Percentiles rank a stretch among this genome's conserved stretches.
phyloP scores from a whole-genome alignment of 2,329 filamentous ascomycete species.

The Hypoxylon sp. region DNA sequence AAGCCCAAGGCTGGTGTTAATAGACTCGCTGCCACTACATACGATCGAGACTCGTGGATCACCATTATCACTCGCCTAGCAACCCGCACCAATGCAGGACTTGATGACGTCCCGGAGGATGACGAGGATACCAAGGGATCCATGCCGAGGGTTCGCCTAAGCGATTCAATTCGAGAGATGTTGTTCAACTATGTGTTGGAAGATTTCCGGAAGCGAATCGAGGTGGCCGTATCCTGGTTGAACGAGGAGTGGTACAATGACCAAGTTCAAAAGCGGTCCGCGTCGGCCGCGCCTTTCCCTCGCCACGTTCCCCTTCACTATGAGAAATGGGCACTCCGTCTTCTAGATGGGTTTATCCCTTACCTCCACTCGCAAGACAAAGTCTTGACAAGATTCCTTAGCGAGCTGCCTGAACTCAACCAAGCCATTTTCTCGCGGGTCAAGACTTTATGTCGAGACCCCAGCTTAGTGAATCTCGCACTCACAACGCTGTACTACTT shows the following conservation, averaged over 20 bases:
- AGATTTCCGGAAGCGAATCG: slow-evolving; percentile 90
- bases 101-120: slow-evolving; percentile 72
- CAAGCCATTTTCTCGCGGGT: slow-evolving; percentile 78
- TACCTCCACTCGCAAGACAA: slow-evolving; percentile 95
- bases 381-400: slow-evolving; percentile 88
- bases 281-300: slow-evolving; percentile 56
- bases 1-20: slow-evolving; percentile 81
- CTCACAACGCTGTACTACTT: slow-evolving; percentile 75
- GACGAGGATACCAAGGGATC: slow-evolving; percentile 62
- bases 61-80: slow-evolving; percentile 88
- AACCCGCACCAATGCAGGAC: slow-evolving; percentile 78
- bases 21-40: slow-evolving; percentile 84
- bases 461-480: slow-evolving; percentile 72
- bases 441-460: slow-evolving; percentile 74
- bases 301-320: slow-evolving; percentile 73
- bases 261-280: slow-evolving; percentile 63
- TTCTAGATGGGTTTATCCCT: slow-evolving; percentile 90
- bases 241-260: slow-evolving; percentile 99
- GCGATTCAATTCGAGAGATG: slow-evolving; percentile 80
- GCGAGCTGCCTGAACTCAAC: slow-evolving; percentile 87
- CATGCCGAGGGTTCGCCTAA: slow-evolving; percentile 57
- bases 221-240: slow-evolving; percentile 91
- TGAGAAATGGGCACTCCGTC: slow-evolving; percentile 79
- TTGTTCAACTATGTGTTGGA: slow-evolving; percentile 90
- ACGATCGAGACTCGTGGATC: slow-evolving; percentile 90